Evolutionary conservation across 805 yeast species (phyloP), one percentile per base, ranked within the genome.

Genomic region (Candida anglica): DNA sequence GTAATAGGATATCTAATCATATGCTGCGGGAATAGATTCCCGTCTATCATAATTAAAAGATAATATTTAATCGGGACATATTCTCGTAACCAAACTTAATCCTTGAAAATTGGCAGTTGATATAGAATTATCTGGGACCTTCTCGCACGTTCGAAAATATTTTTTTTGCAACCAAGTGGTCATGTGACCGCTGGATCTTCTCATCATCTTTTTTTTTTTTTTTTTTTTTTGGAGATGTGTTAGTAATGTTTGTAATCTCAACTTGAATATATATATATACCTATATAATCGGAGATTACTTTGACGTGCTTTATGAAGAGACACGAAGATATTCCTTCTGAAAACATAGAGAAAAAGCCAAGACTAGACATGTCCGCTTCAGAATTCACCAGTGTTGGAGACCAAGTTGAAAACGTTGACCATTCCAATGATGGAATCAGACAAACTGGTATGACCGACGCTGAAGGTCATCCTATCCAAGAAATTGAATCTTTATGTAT

Each of bases 401-500:
- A 66, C 5, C 72, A 67, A 41, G 73, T 53, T n/a, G 52, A 52
- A 27, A 36, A 42, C 9, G 50, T 60, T 13, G 60, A 53, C 20
- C 16, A 25, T 20, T 16, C 15, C 8, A 57, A 58, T 40, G 65
- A 64, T 27, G 81, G 74, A 17, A 69, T 83, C 28, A 69, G 67
- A 37, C 60, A 71, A 23, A 85, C 94, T 1, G 95, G 93, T 15
- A 91, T 89, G 16, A 64, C 64, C 4, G 96, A 87, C 55, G 81
- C 83, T 7, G 81, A 79, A 56, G 96, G 96, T 4, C 93, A 87
- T 47, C 95, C 96, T 2, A 95, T 93, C 14, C 97, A 89, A 57
- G 98, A 93, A 58, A 77, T 93, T 42, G 91, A 91, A 54, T 87
- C 97, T 6, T 64, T 93, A 25, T 93, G 99, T 67, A 89, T 93